These are phyloP conservation scores for Russula emetica DNA, from an alignment of 768 basidiomycete species.

Conservation along the genomic window DNA sequence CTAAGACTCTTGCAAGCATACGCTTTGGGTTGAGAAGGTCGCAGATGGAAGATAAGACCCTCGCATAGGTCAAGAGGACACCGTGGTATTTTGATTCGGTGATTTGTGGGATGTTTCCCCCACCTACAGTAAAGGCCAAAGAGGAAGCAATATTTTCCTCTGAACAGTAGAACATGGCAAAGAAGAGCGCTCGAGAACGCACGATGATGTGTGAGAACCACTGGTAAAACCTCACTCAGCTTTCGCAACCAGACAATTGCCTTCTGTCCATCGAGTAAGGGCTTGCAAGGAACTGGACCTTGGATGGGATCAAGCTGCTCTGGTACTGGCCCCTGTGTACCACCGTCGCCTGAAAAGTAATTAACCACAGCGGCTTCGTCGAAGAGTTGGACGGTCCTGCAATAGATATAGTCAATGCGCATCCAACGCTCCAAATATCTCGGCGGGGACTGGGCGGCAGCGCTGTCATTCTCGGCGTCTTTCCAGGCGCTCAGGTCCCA, in stretches of 20 bases:
- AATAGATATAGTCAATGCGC: conserved; percentile 1
- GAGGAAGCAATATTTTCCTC: neutral
- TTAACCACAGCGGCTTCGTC: neutral
- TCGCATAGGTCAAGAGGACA: neutral
- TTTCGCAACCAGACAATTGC: neutral
- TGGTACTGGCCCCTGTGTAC: too few species aligned
- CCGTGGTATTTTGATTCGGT: neutral
- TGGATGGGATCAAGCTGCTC: neutral
- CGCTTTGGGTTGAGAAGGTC: rapidly evolving
- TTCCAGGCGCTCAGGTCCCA: conserved; percentile 15
- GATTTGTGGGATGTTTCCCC: conserved; percentile 3
- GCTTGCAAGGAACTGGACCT: neutral
- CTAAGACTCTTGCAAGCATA: neutral
- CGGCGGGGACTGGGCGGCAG: neutral
- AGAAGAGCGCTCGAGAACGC: neutral
- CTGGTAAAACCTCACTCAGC: conserved; percentile 9
- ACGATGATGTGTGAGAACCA: conserved; percentile 15
- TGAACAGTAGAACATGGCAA: neutral
- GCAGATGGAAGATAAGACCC: neutral
- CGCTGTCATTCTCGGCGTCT: neutral
- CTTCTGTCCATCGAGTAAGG: neutral
- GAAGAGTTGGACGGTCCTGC: conserved; percentile 8
- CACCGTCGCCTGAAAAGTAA: neutral
- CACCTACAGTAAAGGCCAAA: neutral
- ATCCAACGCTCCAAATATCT: conserved; percentile 11